Evolutionary conservation across 1,284 basidiomycete genomes (phyloP).

Genomic region (Ceratobasidium sp.): DNA sequence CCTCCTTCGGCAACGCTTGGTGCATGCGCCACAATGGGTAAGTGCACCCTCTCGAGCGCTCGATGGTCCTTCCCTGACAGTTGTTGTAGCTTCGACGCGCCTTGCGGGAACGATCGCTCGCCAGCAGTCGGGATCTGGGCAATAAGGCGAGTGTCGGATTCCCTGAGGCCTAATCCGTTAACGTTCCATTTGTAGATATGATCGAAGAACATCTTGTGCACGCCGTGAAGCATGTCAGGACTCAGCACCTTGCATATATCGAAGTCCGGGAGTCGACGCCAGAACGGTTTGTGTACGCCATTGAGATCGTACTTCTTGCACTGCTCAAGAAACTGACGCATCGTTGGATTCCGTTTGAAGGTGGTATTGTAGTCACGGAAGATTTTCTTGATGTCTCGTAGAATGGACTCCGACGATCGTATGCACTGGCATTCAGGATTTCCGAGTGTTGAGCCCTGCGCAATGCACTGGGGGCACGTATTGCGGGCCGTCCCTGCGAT

Average conservation of each 20-base stretch:
- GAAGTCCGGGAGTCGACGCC: neutral
- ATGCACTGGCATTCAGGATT: neutral
- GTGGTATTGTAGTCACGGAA: neutral
- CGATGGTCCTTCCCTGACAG: slow-evolving; percentile 11
- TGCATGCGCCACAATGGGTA: neutral
- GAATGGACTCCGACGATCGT: neutral
- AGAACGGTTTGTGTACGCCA: slow-evolving; percentile 13
- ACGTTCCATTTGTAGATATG: neutral
- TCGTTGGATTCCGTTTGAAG: neutral
- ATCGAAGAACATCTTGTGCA: slow-evolving; percentile 12
- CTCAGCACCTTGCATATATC: neutral
- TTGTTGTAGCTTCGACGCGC: slow-evolving; percentile 13
- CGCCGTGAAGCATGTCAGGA: slow-evolving; percentile 3
- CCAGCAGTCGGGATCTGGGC: neutral
- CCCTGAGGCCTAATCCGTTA: neutral
- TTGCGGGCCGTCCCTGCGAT: neutral
- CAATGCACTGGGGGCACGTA: slow-evolving; percentile 7
- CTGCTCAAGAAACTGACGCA: neutral
- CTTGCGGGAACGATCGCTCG: slow-evolving; percentile 1
- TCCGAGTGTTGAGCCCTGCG: neutral
- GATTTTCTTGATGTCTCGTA: slow-evolving; percentile 1
- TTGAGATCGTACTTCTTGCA: neutral
- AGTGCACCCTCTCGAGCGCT: slow-evolving; percentile 1
- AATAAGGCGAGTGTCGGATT: neutral
- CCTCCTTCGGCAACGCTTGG: too few species aligned